Conservation (phyloP, 805 yeast genomes). For the Barnettozyma californica region DNA sequence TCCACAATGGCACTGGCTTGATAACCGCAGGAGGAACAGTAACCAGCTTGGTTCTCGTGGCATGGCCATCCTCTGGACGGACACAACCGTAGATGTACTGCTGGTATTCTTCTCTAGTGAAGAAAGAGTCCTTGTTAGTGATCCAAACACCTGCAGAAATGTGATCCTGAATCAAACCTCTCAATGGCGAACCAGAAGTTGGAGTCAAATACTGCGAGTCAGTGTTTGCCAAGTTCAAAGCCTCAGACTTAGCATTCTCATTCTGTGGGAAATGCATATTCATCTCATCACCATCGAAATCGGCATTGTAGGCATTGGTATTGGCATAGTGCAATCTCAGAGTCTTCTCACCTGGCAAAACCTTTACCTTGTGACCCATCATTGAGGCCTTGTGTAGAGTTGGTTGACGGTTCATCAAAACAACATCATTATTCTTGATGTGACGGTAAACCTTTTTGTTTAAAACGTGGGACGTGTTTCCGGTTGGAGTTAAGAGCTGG, state of each 20-base stretch:
- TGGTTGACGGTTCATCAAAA: constrained; percentile 98
- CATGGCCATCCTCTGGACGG: constrained; percentile 96
- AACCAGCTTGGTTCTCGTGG: constrained; percentile 58
- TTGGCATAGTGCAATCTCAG: constrained; percentile 95
- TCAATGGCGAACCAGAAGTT: constrained; percentile 95
- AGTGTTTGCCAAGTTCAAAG: constrained; percentile 89
- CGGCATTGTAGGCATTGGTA: constrained; percentile 98
- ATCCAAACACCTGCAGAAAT: constrained; percentile 99
- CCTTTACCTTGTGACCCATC: constrained; percentile 99
- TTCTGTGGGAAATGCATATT: constrained; percentile 99
- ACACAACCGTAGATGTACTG: constrained; percentile 91
- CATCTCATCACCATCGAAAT: constrained; percentile 99
- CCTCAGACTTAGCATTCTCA: constrained; percentile 96
- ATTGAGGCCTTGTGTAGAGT: constrained; percentile 98
- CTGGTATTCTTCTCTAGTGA: constrained; percentile 87
- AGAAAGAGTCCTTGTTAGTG: constrained; percentile 86
- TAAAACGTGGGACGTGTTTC: constrained; percentile 47
- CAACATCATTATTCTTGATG: constrained; percentile 91
- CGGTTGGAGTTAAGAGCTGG: constrained; percentile 84
- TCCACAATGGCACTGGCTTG: constrained; percentile 91
- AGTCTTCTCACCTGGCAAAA: constrained; percentile 95
- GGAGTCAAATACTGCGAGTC: constrained; percentile 98
- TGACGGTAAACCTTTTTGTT: constrained; percentile 95
- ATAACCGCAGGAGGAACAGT: constrained; percentile 86
- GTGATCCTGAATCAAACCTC: constrained; percentile 99